phyloP scores from a whole-genome alignment of 495 filamentous ascomycete genomes.

The Astrocystis sublimbata region DNA sequence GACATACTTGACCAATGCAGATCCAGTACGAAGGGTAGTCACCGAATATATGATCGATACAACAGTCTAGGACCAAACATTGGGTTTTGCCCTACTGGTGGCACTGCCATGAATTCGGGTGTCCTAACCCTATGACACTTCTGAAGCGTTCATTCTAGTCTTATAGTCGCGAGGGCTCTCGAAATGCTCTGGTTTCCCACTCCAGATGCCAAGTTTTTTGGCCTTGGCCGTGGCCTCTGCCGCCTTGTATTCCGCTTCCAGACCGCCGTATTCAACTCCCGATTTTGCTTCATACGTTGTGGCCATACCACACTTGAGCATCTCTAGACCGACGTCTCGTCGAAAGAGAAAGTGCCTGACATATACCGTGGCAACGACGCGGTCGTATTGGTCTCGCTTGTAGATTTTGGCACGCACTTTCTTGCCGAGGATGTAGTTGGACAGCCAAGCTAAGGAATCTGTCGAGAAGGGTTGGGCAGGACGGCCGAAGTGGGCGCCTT shows the following conservation, averaged over 20 bases:
- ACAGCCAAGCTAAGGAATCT: constrained; percentile 80
- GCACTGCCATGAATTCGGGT: constrained; percentile 22
- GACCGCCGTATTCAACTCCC: constrained; percentile 82
- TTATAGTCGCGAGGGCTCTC: constrained; percentile 91
- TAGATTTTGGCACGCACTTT: constrained; percentile 79
- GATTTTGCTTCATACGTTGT: constrained; percentile 90
- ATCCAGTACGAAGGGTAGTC: background rate
- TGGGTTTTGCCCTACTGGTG: background rate
- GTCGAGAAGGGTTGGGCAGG: constrained; percentile 79
- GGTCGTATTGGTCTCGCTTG: constrained; percentile 85
- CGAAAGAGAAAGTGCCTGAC: constrained; percentile 66
- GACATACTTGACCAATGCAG: background rate
- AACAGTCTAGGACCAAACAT: too few relatives aligned
- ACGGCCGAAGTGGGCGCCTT: constrained; percentile 86
- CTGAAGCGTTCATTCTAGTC: constrained; percentile 52
- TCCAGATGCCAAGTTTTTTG: constrained; percentile 77
- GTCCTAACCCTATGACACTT: constrained; percentile 33
- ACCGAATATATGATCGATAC: background rate
- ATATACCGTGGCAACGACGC: constrained; percentile 82
- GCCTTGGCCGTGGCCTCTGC: constrained; percentile 72
- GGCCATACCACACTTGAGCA: constrained; percentile 81
- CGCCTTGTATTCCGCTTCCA: constrained; percentile 63
- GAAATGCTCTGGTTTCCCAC: constrained; percentile 51
- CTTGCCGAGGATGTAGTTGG: constrained; percentile 66
- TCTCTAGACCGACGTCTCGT: constrained; percentile 83